phyloP scores from a whole-genome alignment of 2,329 filamentous ascomycete genomes.

The Fusarium piperis region DNA sequence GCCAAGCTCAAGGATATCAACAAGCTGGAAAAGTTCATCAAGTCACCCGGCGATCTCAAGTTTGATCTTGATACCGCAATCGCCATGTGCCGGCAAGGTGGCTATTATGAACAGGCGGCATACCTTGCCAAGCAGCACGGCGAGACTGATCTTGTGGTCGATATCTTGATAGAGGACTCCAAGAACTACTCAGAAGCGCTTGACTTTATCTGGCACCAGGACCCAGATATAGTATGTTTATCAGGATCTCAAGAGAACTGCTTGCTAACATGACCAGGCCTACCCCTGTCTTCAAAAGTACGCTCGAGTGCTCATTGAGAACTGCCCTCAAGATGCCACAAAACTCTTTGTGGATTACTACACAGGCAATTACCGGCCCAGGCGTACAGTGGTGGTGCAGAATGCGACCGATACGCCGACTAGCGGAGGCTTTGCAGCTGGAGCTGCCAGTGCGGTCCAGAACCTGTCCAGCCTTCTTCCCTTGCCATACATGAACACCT shows the following conservation, averaged over 20 bases:
- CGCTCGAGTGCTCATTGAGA: slow-evolving; percentile 86
- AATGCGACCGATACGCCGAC: slow-evolving; percentile 51
- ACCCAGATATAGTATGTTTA: slow-evolving; percentile 74
- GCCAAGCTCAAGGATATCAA: slow-evolving; percentile 97
- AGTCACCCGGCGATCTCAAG: slow-evolving; percentile 91
- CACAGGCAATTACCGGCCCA: slow-evolving; percentile 82
- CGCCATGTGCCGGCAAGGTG: slow-evolving; percentile 95
- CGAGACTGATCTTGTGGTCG: slow-evolving; percentile 92
- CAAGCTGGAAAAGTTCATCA: slow-evolving; percentile 96
- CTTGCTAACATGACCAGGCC: slow-evolving; percentile 63
- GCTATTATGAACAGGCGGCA: slow-evolving; percentile 95
- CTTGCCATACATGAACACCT: slow-evolving; percentile 82
- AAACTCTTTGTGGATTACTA: slow-evolving; percentile 95
- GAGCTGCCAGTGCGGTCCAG: slow-evolving; percentile 81
- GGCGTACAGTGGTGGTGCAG: slow-evolving; percentile 62
- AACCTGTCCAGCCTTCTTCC: slow-evolving; percentile 87
- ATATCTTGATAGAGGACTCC: slow-evolving; percentile 95
- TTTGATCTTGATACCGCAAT: slow-evolving; percentile 98
- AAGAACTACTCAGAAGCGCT: slow-evolving; percentile 90
- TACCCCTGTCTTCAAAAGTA: slow-evolving; percentile 96
- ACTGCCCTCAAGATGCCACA: slow-evolving; percentile 85
- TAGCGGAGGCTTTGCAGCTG: slow-evolving; percentile 59
- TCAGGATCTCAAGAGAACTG: accelerated
- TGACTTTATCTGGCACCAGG: slow-evolving; percentile 88
- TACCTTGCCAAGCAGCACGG: slow-evolving; percentile 95